Percentiles rank a stretch among this genome's conserved stretches.
These are phyloP conservation scores for Xylaria longipes DNA, from an alignment of 495 filamentous ascomycete species.

Conservation along the genomic window DNA sequence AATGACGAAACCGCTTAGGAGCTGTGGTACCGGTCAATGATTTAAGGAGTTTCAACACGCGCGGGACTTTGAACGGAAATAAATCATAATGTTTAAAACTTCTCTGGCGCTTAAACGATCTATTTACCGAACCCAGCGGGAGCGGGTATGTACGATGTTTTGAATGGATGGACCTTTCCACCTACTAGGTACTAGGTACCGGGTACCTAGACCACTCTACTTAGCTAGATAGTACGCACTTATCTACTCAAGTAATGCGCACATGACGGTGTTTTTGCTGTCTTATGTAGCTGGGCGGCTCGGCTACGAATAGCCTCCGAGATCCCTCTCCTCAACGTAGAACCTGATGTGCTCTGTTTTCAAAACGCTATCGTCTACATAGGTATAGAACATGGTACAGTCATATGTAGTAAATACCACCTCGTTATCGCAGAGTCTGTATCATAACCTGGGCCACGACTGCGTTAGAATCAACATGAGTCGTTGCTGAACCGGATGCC, in stretches of 20 bases:
- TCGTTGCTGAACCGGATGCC: background rate
- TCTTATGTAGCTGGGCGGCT: no score
- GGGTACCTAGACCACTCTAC: background rate
- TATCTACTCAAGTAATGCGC: no score
- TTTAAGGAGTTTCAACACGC: background rate
- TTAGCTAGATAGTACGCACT: no score
- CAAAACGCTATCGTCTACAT: background rate
- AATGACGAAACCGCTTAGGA: no score
- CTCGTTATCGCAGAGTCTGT: background rate
- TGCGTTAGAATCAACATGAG: background rate
- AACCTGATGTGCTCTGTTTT: background rate
- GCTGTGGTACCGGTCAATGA: no score
- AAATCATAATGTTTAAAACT: no score
- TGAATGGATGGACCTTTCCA: background rate
- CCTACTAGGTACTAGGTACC: background rate
- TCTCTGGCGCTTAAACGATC: no score
- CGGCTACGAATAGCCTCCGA: no score
- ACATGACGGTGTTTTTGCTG: no score
- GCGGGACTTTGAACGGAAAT: background rate
- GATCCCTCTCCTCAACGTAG: background rate
- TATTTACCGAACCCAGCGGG: background rate
- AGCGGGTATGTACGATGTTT: background rate
- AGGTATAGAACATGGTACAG: background rate
- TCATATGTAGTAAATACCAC: background rate
- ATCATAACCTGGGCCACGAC: background rate